Evolutionary conservation across 2,329 filamentous ascomycete species (phyloP), one percentile per base, ranked within the genome.

Genomic region (Aureobasidium sp.): DNA sequence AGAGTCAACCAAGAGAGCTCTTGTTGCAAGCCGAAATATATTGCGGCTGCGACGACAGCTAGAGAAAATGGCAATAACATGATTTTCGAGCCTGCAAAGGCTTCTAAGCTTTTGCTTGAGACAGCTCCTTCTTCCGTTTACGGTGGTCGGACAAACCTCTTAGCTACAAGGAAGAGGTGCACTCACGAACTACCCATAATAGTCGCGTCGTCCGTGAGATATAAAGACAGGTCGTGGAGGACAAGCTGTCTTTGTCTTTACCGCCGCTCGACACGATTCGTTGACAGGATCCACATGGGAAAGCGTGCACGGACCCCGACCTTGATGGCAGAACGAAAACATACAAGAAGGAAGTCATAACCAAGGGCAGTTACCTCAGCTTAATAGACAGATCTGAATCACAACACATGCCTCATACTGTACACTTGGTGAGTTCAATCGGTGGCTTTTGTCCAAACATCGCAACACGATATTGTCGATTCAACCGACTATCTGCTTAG

Each of bases 241-340:
- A 13, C 5, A n/a, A 10, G 7, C 27, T 21, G 21, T 36, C 11
- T 13, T 27, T 32, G 21, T 27, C 49, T 27, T 29, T 32, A 29
- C 37, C 25, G 37, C 50, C 50, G 36, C 37, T 2, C 16, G 27
- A 42, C 41, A 52, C 49, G 21, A 11, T 25, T 27, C n/a, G 13
- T 13, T 32, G 50, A 41, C 32, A 36, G 36, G 50, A 53, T 32
- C 50, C 50, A 54, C 50, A 54, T 42, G 5, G 8, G n/a, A n/a
- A 39, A 37, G 7, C 15, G 32, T 44, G 53, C 53, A 44, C 53
- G 53, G 53, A 45, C 53, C 53, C 36, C 30, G 53, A 57, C 53
- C 53, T 57, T 57, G 53, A 57, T 57, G 53, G 53, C 42, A 32
- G 39, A 55, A 30, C 45, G 32, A 32, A 48, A 10, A 30, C 44